phyloP scores from a whole-genome alignment of 225 moss, liverwort and hornwort genomes.

The Physcomitrium patens region DNA sequence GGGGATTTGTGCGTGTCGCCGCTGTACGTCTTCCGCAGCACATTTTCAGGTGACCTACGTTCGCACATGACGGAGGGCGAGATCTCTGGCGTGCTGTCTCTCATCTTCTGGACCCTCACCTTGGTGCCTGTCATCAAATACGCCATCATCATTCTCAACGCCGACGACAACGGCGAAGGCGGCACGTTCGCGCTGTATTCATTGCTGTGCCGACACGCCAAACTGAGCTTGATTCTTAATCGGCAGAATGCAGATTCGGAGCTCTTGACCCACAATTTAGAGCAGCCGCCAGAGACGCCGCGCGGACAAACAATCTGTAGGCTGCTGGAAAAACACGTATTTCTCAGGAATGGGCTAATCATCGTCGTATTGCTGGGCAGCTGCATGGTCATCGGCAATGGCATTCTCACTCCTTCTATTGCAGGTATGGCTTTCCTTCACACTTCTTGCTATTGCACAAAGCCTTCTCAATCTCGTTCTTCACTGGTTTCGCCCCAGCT shows the following conservation, averaged over 20 bases:
- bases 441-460: no score
- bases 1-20: conserved; percentile 61
- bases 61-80: conserved; percentile 33
- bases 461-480: no score
- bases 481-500: no score
- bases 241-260: conserved; percentile 56
- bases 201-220: conserved; percentile 58
- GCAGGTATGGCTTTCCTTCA: conserved; percentile 30
- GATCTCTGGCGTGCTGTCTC: conserved; percentile 45
- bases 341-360: conserved; percentile 46
- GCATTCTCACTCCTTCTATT: conserved; percentile 63
- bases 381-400: conserved; percentile 40
- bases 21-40: conserved; percentile 60
- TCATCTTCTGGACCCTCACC: conserved; percentile 60
- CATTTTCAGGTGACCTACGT: conserved; percentile 41
- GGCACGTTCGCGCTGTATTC: conserved; percentile 72
- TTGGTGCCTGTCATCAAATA: conserved; percentile 59
- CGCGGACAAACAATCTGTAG: conserved; percentile 34
- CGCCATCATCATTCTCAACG: conserved; percentile 51
- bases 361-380: conserved; percentile 46
- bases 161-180: conserved; percentile 67
- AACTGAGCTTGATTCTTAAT: conserved; percentile 55
- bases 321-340: conserved; percentile 45
- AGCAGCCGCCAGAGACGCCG: conserved; percentile 23
- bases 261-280: conserved; percentile 54